Evolutionary conservation across 805 yeast species (phyloP), one percentile per base, ranked within the genome.

Genomic region (Hanseniaspora lindneri): DNA sequence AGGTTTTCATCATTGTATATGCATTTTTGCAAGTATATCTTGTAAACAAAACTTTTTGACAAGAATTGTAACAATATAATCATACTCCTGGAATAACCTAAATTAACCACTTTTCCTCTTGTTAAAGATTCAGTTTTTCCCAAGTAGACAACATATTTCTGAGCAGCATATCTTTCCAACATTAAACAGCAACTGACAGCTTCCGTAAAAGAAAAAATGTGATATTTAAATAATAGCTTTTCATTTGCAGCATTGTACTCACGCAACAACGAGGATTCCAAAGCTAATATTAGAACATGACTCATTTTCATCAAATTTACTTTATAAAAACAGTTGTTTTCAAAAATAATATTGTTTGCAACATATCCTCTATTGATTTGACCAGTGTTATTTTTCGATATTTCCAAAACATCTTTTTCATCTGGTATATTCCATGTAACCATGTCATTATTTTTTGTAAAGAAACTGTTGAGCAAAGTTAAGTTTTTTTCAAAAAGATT

Each of bases 31-130:
- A 36, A 48, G 24, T 41, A 37, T 13, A 25, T 21, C 17, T 35
- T 40, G 14, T 24, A 48, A 13, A 27, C 47, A 24, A 24, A 48
- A 21, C 25, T 36, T 25, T 43, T 43, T 7, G 41, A 37, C 7
- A 43, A 14, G 14, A 16, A 43, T 21, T 43, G 47, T 10, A 43
- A 16, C 9, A 43, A 21, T 6, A 35, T 30, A 19, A 35, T 8
- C 7, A 43, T 34, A n/a, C 17, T 30, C n/a, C 34, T 30, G n/a
- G 17, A 30, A n/a, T 30, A 30, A n/a, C 17, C 34, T n/a, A 30
- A 14, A 30, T 30, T 30, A 11, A 30, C 17, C 6, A 14, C 9
- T 30, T n/a, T 30, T 7, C 37, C 21, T 17, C 8, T 14, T 16
- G 37, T 33, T 13, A 33, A 6, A 7, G 37, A 33, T 33, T 33